Evolutionary conservation across 2,329 filamentous ascomycete genomes (phyloP).

Genomic region (Aphanocladium album): DNA sequence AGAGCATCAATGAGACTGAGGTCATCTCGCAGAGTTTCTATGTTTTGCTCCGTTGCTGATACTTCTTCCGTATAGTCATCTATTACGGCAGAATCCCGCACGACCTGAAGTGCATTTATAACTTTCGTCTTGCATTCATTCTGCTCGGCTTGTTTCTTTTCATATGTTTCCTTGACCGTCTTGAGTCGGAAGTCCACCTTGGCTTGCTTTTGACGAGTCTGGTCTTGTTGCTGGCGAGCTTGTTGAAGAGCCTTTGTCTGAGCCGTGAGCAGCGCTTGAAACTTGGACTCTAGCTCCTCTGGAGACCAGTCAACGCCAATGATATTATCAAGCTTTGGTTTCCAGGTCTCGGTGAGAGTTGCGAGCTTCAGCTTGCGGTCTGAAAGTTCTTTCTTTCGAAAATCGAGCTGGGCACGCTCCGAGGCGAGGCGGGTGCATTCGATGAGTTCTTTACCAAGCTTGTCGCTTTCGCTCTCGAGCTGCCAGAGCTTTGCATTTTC

Average conservation of each 20-base stretch:
- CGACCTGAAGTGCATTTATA: slow-evolving; percentile 40
- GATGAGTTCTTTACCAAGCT: slow-evolving; percentile 72
- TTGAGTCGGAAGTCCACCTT: slow-evolving; percentile 71
- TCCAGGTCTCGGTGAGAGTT: slow-evolving; percentile 72
- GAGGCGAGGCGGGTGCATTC: slow-evolving; percentile 76
- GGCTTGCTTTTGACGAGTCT: slow-evolving; percentile 65
- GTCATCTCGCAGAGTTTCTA: slow-evolving; percentile 58
- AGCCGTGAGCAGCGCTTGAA: slow-evolving; percentile 56
- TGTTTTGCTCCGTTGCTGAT: slow-evolving; percentile 48
- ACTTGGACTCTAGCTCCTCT: slow-evolving; percentile 64
- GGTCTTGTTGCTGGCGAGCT: slow-evolving; percentile 66
- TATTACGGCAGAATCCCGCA: slow-evolving; percentile 41
- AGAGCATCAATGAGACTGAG: slow-evolving; percentile 64
- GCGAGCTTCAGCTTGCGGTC: slow-evolving; percentile 70
- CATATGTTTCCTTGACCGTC: slow-evolving; percentile 57
- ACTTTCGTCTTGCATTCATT: slow-evolving; percentile 56
- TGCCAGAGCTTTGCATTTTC: slow-evolving; percentile 61
- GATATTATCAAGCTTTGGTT: slow-evolving; percentile 60
- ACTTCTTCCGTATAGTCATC: slow-evolving; percentile 52
- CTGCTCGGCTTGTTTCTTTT: slow-evolving; percentile 58
- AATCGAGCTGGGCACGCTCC: slow-evolving; percentile 78
- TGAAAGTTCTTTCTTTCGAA: slow-evolving; percentile 72
- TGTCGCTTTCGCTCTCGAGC: slow-evolving; percentile 67
- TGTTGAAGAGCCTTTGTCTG: slow-evolving; percentile 56
- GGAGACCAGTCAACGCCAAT: slow-evolving; percentile 64